These are phyloP conservation scores for Candida khao-thaluensis DNA, from an alignment of 805 yeast species.

Conservation along the genomic window DNA sequence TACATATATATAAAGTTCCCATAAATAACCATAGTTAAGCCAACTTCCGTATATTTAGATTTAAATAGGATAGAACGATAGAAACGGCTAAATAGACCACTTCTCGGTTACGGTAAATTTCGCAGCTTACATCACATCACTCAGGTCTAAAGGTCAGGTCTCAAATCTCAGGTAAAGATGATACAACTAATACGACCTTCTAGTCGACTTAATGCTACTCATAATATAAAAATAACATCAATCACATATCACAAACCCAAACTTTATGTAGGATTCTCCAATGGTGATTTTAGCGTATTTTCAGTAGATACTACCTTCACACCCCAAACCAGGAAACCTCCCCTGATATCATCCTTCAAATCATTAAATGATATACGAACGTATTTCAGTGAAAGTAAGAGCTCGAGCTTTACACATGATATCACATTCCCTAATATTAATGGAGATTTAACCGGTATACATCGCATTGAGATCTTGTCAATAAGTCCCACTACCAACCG, in stretches of 20 bases:
- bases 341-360: conserved; percentile 20
- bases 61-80: too few species aligned
- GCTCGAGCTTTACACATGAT: conserved; percentile 19
- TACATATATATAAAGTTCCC: too few species aligned
- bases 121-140: too few species aligned
- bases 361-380: conserved; percentile 25
- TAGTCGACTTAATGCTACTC: conserved; percentile 31
- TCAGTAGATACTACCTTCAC: conserved; percentile 16
- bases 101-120: too few species aligned
- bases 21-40: too few species aligned
- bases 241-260: conserved; percentile 19
- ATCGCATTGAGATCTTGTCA: conserved; percentile 14
- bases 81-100: too few species aligned
- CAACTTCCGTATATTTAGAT: too few species aligned
- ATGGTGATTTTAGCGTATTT: conserved; percentile 35
- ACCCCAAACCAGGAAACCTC: conserved; percentile 11
- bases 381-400: conserved; percentile 13
- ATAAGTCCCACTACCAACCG: conserved; percentile 14
- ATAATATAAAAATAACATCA: conserved; percentile 23
- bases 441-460: conserved; percentile 14
- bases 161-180: too few species aligned
- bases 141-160: too few species aligned
- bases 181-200: conserved; percentile 39
- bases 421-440: conserved; percentile 19
- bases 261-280: conserved; percentile 32